phyloP scores from a whole-genome alignment of 441 rosid genomes.

The Eruca vesicaria region DNA sequence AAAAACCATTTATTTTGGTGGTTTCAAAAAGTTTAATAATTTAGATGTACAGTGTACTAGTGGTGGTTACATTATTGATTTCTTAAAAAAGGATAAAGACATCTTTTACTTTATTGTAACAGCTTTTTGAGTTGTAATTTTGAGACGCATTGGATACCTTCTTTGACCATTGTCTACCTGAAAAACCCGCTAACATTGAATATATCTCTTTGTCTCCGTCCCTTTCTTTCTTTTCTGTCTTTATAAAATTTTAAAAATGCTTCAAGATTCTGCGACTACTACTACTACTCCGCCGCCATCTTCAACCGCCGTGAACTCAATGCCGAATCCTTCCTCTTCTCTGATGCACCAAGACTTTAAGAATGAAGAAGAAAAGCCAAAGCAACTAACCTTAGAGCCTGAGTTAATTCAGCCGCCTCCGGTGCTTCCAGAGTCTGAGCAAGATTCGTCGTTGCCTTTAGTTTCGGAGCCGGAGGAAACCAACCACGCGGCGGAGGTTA shows the following conservation, averaged over 20 bases:
- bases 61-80: not conserved
- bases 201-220: not conserved
- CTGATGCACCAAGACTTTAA: not conserved
- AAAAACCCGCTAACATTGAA: slow-evolving; percentile 26
- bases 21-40: slow-evolving; percentile 9
- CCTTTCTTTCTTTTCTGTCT: slow-evolving; percentile 7
- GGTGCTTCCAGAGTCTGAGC: not conserved
- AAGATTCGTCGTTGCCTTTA: not conserved
- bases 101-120: slow-evolving; percentile 26
- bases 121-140: slow-evolving; percentile 30
- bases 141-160: slow-evolving; percentile 31
- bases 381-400: not conserved
- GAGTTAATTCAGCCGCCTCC: not conserved
- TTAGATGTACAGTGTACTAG: not conserved
- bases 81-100: not conserved
- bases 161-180: slow-evolving; percentile 39
- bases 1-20: not conserved
- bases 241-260: not conserved
- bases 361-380: not conserved
- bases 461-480: not conserved
- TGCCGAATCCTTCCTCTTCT: not conserved
- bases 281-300: slow-evolving; percentile 29
- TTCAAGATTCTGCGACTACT: slow-evolving; percentile 31
- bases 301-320: slow-evolving; percentile 12
- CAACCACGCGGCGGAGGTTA: not conserved